Base-by-base conservation (phyloP, 2,329 filamentous ascomycete genomes). In the Truncatella angustata region DNA sequence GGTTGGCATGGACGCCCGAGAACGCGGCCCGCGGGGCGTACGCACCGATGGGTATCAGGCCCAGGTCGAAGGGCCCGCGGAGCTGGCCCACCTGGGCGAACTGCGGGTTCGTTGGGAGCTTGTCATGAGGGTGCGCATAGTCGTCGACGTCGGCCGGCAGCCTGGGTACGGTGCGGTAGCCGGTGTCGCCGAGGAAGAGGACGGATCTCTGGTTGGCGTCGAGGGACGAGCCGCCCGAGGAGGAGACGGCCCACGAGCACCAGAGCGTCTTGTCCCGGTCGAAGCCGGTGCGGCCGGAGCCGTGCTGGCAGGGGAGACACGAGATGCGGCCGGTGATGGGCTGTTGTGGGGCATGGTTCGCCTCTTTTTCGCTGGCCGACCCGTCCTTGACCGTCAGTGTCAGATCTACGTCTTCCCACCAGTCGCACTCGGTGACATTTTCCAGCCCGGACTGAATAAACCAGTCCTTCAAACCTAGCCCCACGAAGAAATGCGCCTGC, bases 11-110 rank as follows among this genome's bases (percentile, higher is more conserved):
- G 79, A 95, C 86, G 18, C 84, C 75, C 43, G 86, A 91, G 76
- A 94, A 92, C 56, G 94, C 68, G 52, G 68, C 70, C 21, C 89
- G 78, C 0, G 88, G 89, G 54, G 82, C 77, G 69, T 97, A 97
- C 2, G 92, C 93, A 49, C 93, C 93, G 60, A 97, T 97, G 35
- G 93, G 93, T 58, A 97, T 94, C 51, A 97, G 73, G 0, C 93
- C 93, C 5, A 97, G 80, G 67, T 97, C 91, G 63, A 97, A 96
- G 0, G 91, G 90, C 0, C 93, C 92, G 30, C 90, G 80, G 49
- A 87, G 79, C 14, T 84, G 73, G 55, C 93, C 93, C 56, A 97
- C 91, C 68, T 95, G 80, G 56, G 82, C 81, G 73, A 97, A 97
- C 46, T 91, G 90, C 6, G 92, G 92, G 65, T 90, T 95, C 20